Conservation (phyloP, 139 green algal species). For the Asterochloris erici region DNA sequence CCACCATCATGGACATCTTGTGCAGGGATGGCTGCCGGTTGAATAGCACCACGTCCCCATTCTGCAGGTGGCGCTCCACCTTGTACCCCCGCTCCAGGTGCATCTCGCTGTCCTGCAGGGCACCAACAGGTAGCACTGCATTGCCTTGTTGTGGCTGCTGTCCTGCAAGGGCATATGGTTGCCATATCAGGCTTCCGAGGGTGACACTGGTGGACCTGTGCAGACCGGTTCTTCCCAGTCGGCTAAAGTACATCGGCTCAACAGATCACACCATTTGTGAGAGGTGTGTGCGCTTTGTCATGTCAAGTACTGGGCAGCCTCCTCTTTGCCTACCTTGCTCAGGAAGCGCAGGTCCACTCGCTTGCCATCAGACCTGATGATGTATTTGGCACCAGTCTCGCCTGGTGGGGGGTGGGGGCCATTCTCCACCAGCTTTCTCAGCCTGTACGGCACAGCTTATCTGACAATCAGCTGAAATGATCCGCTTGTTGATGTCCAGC, state of each 20-base stretch:
- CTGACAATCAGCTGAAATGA: not conserved
- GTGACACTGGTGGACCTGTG: no score
- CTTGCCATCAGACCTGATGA: slow-evolving; percentile 93
- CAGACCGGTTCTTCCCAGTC: slow-evolving; percentile 22
- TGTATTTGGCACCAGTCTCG: slow-evolving; percentile 94
- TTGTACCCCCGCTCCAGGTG: slow-evolving; percentile 80
- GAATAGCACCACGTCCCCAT: slow-evolving; percentile 98
- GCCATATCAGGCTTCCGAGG: no score
- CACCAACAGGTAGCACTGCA: no score
- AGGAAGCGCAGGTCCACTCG: slow-evolving; percentile 90
- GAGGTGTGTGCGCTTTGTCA: slow-evolving; percentile 1
- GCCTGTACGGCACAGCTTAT: slow-evolving; percentile 31
- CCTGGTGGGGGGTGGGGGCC: slow-evolving; percentile 93
- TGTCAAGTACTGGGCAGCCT: slow-evolving; percentile 13
- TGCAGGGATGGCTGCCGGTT: slow-evolving; percentile 99
- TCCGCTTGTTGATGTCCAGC: not conserved
- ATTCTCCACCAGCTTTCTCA: slow-evolving; percentile 91
- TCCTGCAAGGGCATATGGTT: slow-evolving; percentile 12
- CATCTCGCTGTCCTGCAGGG: slow-evolving; percentile 42
- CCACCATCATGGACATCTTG: slow-evolving; percentile 99
- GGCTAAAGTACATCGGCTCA: not conserved
- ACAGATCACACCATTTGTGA: no score
- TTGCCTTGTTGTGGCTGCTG: no score
- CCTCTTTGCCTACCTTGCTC: slow-evolving; percentile 13
- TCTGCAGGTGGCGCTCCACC: slow-evolving; percentile 93